Evolutionary conservation across 306 rosid species (phyloP), one percentile per base, ranked within the genome.

Genomic region (Quercus ilex): DNA sequence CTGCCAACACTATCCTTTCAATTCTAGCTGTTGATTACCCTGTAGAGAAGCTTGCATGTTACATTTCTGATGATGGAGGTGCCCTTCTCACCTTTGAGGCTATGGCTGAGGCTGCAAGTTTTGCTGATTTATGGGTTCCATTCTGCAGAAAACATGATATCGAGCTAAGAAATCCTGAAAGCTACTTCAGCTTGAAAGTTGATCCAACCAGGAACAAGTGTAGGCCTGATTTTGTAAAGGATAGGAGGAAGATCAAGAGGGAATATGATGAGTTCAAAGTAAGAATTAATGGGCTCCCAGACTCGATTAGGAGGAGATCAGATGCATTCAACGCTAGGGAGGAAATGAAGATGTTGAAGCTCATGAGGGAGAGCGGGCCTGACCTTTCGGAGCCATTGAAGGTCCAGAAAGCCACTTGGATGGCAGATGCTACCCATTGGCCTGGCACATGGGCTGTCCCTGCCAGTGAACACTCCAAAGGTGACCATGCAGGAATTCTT

Each of bases 351-450:
- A 75, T 86, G 88, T 79, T 84, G 77, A 88, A 88, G 80, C 86
- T 76, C 74, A 59, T 57, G 82, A 88, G 83, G 64, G 91, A 88
- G 78, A 86, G 72, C 15, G 91, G 80, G 11, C 72, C 35, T 0
- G 89, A 86, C 55, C 82, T 83, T 15, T 4, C 67, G 70, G 89
- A 86, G 78, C 83, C 88, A 23, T 68, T 86, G 11, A 86, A 86
- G 74, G 85, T 79, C 67, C 80, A 73, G 14, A 88, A 83, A 69
- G 91, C 91, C 0, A 88, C 88, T 17, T 88, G 72, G 72, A 94
- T 92, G 97, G 95, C 96, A 15, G 99, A 92, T 84, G 97, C 95
- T 69, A 89, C 94, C 68, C 97, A 93, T 43, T 94, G 97, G 99
- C 99, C 99, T 4, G 99, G 97, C 4, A 88, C 94, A 82, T 88